Evolutionary conservation across 1,284 basidiomycete genomes (phyloP).

Genomic region (Naganishia liquefaciens): DNA sequence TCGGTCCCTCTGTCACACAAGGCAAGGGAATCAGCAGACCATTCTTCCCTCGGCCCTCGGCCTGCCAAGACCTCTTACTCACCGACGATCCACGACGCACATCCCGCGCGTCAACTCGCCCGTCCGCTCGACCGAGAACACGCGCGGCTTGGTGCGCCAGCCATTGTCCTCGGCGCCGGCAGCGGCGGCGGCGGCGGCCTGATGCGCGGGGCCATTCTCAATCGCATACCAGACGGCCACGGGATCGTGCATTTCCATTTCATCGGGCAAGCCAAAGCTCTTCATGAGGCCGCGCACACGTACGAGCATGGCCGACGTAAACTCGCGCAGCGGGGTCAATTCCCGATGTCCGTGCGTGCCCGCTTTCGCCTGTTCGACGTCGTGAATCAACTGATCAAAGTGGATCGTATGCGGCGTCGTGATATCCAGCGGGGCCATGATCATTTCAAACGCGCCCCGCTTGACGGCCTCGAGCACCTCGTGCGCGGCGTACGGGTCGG

Average conservation of each 20-base stretch:
- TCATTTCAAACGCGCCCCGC: constrained; percentile 56
- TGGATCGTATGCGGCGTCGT: constrained; percentile 75
- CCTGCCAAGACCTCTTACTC: constrained; percentile 1
- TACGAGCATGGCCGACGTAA: constrained; percentile 76
- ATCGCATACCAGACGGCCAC: constrained; percentile 58
- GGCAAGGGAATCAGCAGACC: constrained; percentile 6
- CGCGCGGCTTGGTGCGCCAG: constrained; percentile 45
- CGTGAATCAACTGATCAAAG: constrained; percentile 63
- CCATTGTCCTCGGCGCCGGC: constrained; percentile 36
- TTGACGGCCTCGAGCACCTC: constrained; percentile 52
- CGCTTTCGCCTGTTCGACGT: constrained; percentile 55
- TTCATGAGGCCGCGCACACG: constrained; percentile 65
- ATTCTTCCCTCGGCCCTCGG: background rate
- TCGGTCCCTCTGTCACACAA: constrained; percentile 27
- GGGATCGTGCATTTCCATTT: constrained; percentile 67
- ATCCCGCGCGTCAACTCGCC: constrained; percentile 56
- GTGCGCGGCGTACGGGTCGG: constrained; percentile 83
- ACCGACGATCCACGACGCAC: constrained; percentile 55
- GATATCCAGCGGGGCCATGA: constrained; percentile 76
- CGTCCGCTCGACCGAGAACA: constrained; percentile 53
- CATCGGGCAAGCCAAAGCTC: constrained; percentile 73
- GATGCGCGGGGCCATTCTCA: constrained; percentile 50
- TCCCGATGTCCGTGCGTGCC: constrained; percentile 50
- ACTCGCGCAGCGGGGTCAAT: constrained; percentile 60
- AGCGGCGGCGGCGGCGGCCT: no score